Conservation (phyloP, 2,329 filamentous ascomycete genomes). For the Arthroderma sp. region DNA sequence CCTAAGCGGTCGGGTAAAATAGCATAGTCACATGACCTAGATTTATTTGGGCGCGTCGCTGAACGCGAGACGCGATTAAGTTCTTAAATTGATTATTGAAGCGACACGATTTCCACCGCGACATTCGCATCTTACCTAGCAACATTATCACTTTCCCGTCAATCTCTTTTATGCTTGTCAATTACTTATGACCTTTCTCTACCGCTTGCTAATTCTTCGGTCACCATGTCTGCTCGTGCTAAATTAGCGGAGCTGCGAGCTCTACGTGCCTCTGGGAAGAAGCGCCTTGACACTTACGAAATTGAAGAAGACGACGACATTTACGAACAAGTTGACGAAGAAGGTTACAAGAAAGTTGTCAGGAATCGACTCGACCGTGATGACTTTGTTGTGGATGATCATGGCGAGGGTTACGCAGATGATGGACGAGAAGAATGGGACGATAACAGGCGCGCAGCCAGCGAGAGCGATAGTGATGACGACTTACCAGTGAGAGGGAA, state of each 20-base stretch:
- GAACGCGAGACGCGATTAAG: neutral
- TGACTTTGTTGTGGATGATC: slow-evolving; percentile 96
- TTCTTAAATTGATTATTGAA: neutral
- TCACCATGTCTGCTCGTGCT: slow-evolving; percentile 14
- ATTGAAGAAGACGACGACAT: slow-evolving; percentile 71
- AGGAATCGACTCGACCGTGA: slow-evolving; percentile 79
- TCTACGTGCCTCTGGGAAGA: slow-evolving; percentile 79
- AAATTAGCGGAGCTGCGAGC: slow-evolving; percentile 61
- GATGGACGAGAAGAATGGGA: slow-evolving; percentile 93
- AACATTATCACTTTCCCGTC: neutral
- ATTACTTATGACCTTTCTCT: neutral
- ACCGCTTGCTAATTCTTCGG: neutral
- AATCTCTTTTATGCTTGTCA: neutral
- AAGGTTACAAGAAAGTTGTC: slow-evolving; percentile 93
- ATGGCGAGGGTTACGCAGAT: slow-evolving; percentile 86
- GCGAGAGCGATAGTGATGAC: slow-evolving; percentile 69
- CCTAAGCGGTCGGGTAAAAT: neutral
- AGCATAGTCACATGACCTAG: neutral
- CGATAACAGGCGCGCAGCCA: slow-evolving; percentile 49
- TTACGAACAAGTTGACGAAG: slow-evolving; percentile 95
- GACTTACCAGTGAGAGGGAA: slow-evolving; percentile 52
- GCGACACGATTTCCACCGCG: neutral
- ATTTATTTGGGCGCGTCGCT: neutral
- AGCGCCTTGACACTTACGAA: slow-evolving; percentile 75
- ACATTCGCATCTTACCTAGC: neutral